Percentiles rank a stretch among this genome's conserved stretches.
phyloP scores from a whole-genome alignment of 2,329 filamentous ascomycete species.

The Aspergillus sojae region DNA sequence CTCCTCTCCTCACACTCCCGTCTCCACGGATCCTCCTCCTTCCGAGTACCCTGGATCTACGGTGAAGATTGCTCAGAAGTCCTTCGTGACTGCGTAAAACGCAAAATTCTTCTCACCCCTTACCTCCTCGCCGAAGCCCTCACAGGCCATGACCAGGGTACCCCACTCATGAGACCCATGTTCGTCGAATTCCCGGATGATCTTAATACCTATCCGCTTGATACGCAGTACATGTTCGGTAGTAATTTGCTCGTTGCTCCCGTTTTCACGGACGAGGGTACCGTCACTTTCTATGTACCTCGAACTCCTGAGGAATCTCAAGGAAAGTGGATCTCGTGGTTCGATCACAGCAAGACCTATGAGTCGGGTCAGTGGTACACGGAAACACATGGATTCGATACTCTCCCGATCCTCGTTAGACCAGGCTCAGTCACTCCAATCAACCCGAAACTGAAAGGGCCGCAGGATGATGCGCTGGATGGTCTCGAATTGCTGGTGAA shows the following conservation, averaged over 20 bases:
- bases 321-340: slow-evolving; percentile 53
- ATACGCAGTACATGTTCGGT: slow-evolving; percentile 76
- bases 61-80: slow-evolving; percentile 65
- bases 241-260: slow-evolving; percentile 65
- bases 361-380: slow-evolving; percentile 57
- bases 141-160: slow-evolving; percentile 55
- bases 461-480: slow-evolving; percentile 30
- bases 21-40: slow-evolving; percentile 69
- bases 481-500: slow-evolving; percentile 37
- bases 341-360: slow-evolving; percentile 47
- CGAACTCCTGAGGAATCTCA: slow-evolving; percentile 52
- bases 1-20: slow-evolving; percentile 71
- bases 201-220: slow-evolving; percentile 67
- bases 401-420: slow-evolving; percentile 61
- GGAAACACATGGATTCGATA: slow-evolving; percentile 62
- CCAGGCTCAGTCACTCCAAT: slow-evolving; percentile 41
- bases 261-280: slow-evolving; percentile 64
- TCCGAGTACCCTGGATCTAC: slow-evolving; percentile 75
- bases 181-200: slow-evolving; percentile 73
- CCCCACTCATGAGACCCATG: slow-evolving; percentile 66
- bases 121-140: slow-evolving; percentile 59
- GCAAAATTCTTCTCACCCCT: slow-evolving; percentile 61
- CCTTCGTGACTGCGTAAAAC: slow-evolving; percentile 54
- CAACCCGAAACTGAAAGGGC: slow-evolving; percentile 30
- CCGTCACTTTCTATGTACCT: slow-evolving; percentile 66